Conservation (phyloP, 805 yeast species). For the Clavispora fructus region DNA sequence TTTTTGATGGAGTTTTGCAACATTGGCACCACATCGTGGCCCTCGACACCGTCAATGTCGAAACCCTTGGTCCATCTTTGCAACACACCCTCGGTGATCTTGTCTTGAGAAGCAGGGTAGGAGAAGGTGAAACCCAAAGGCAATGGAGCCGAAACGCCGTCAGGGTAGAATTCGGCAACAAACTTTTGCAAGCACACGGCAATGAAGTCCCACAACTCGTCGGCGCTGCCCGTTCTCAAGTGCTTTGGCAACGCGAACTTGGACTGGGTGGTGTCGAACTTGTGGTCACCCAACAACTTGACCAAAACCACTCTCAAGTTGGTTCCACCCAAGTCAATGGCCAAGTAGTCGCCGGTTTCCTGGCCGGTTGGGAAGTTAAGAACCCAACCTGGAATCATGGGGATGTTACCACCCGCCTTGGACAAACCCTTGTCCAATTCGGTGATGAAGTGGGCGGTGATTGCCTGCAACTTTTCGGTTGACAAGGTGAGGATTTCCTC, state of each 20-base stretch:
- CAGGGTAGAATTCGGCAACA: slow-evolving; percentile 60
- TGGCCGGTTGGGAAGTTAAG: slow-evolving; percentile 88
- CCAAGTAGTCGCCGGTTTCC: slow-evolving; percentile 85
- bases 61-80: slow-evolving; percentile 98
- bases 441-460: slow-evolving; percentile 68
- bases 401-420: slow-evolving; percentile 76
- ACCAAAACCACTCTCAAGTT: slow-evolving; percentile 90
- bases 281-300: slow-evolving; percentile 73
- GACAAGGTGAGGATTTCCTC: slow-evolving; percentile 62
- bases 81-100: slow-evolving; percentile 79
- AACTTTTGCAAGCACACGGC: slow-evolving; percentile 76
- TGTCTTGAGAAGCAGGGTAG: slow-evolving; percentile 79
- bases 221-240: slow-evolving; percentile 74
- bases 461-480: slow-evolving; percentile 52
- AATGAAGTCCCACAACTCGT: slow-evolving; percentile 78
- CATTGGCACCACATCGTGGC: slow-evolving; percentile 90
- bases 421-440: slow-evolving; percentile 82
- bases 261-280: slow-evolving; percentile 81
- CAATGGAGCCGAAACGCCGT: slow-evolving; percentile 51
- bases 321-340: slow-evolving; percentile 96
- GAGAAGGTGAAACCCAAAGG: slow-evolving; percentile 95
- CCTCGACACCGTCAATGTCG: slow-evolving; percentile 90
- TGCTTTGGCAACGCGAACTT: slow-evolving; percentile 74
- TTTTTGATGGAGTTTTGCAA: slow-evolving; percentile 68
- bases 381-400: slow-evolving; percentile 98